These are phyloP conservation scores for Pseudogymnoascus sp. DNA, from an alignment of 2,329 filamentous ascomycete species.

Conservation along the genomic window DNA sequence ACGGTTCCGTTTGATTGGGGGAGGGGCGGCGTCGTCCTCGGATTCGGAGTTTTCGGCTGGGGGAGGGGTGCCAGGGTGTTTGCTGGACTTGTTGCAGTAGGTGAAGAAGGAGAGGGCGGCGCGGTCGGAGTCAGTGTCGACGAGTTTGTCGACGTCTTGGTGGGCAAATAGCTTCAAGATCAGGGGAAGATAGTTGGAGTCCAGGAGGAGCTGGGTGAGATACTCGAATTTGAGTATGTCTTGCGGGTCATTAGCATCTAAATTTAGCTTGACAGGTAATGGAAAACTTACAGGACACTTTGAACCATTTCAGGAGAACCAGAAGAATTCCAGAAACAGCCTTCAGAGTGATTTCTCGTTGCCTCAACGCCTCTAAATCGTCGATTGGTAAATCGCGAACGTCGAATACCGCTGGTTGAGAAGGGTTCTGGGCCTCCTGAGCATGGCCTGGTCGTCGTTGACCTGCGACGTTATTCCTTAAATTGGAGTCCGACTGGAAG, in stretches of 20 bases:
- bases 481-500: constrained; percentile 24
- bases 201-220: constrained; percentile 82
- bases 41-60: constrained; percentile 16
- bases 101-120: constrained; percentile 85
- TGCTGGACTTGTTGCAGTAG: constrained; percentile 71
- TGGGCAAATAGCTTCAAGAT: constrained; percentile 90
- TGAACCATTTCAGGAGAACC: constrained; percentile 92
- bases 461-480: constrained; percentile 21
- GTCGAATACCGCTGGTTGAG: constrained; percentile 15
- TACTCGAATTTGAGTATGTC: constrained; percentile 96
- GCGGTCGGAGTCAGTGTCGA: constrained; percentile 78
- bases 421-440: constrained; percentile 19
- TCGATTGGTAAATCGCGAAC: constrained; percentile 51
- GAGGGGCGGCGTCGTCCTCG: constrained; percentile 74
- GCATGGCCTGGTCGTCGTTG: constrained; percentile 25
- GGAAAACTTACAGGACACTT: constrained; percentile 70
- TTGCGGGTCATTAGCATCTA: constrained; percentile 29
- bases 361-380: constrained; percentile 73
- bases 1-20: constrained; percentile 64
- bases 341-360: constrained; percentile 82
- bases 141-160: constrained; percentile 84
- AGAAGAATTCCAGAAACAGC: constrained; percentile 85
- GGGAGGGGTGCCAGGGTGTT: constrained; percentile 27
- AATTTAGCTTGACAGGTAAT: background rate
- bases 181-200: constrained; percentile 90